Evolutionary conservation across 73 alveolate genomes (phyloP), one percentile per base, ranked within the genome.

Genomic region (Stentor coeruleus): DNA sequence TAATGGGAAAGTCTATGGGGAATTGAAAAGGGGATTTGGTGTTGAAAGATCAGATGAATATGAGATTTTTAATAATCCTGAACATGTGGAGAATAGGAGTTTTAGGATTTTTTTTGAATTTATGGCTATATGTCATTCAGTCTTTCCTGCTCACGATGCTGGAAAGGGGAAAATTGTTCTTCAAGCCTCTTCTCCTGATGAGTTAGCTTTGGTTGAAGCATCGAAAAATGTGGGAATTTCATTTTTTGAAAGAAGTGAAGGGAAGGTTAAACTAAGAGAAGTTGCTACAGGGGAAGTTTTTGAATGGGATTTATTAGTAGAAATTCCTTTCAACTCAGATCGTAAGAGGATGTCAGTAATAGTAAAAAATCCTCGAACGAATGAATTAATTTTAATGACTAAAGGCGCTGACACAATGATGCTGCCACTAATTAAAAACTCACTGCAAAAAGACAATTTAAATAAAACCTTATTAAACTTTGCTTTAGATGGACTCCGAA

Each of bases 181-280:
- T 74, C 42, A 89, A 59, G 98, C 96, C 3, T 96, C 98, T 30
- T 89, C 96, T 33, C 98, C 98, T 36, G 98, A 93, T 84, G 98
- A 93, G 75, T 88, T 93, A 1, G 86, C 98, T 58, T 88, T 97
- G 30, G 99, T 97, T 15, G 15, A 15, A 15, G 15, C 72, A 55
- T 15, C 72, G n/a, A n/a, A 15, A 15, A 55, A 55, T 55, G n/a
- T 55, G 72, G 72, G 72, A 55, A 15, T 15, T 55, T 15, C 72
- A 55, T 55, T 55, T 55, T 55, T 15, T 55, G 72, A n/a, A n/a
- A 55, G n/a, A 55, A 55, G 26, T 15, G n/a, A 55, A 15, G 72
- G n/a, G n/a, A n/a, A 15, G 15, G n/a, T 55, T 15, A 55, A 55
- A n/a, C 26, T 55, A 55, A 55, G n/a, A n/a, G 15, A 15, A 55